Evolutionary conservation across 2,329 filamentous ascomycete species (phyloP), one percentile per base, ranked within the genome.

Genomic region (Cytospora piceicola): DNA sequence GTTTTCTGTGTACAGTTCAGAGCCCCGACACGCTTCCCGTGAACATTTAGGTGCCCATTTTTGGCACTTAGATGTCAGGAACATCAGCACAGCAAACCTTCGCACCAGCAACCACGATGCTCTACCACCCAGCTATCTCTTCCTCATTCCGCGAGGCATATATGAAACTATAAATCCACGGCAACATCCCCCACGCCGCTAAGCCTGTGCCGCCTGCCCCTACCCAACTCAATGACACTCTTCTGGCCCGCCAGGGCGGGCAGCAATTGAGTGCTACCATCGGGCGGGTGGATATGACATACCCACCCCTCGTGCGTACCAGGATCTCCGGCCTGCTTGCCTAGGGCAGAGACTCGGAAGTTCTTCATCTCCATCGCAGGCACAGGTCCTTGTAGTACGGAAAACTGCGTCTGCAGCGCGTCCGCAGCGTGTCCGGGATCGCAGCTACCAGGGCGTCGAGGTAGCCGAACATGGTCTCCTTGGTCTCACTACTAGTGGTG

Each of bases 181-280:
- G 77, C 51, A 77, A 17, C 2, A 69, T 53, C 1, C 63, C 68
- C 1, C 63, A n/a, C 59, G 1, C 76, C 76, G 24, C 73, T 72
- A 51, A 81, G 68, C 56, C 68, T 69, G 57, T 81, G 79, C 3
- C 79, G 71, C 69, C 79, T 74, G n/a, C 73, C 78, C 79, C 79
- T 81, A 1, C 78, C 77, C 39, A 69, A 70, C n/a, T 65, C 70
- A 27, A 80, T 74, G 6, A 73, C 73, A 36, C 69, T 68, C 54
- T 73, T 72, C 6, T 77, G 78, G 61, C 81, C 79, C 1, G 66
- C 70, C 9, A 78, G 72, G 62, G 75, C 76, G 39, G 80, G 70
- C 5, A 73, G 71, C 15, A 78, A 57, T 67, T 81, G 79, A 22
- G 75, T 67, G 66, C 77, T 79, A 7, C 77, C 76, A 60, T 81